Conservation (phyloP, 306 rosid species). For the Ormosia emarginata region DNA sequence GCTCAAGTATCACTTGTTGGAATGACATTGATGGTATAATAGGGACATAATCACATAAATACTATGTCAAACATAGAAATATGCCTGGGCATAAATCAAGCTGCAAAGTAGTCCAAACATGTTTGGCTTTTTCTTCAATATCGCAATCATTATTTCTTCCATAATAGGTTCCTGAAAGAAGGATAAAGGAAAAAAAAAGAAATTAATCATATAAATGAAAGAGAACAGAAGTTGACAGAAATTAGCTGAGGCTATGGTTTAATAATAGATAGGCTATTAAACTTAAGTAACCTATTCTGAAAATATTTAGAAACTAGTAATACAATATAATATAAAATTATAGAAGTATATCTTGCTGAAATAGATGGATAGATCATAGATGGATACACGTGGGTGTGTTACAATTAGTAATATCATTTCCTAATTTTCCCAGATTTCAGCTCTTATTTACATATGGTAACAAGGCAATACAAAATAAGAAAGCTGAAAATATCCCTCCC, state of each 20-base stretch:
- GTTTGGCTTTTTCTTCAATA: conserved; percentile 47
- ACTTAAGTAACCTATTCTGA: background rate
- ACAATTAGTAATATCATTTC: background rate
- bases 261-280: background rate
- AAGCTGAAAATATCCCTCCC: no score
- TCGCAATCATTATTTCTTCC: conserved; percentile 39
- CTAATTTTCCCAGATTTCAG: background rate
- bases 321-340: background rate
- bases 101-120: conserved; percentile 38
- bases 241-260: background rate
- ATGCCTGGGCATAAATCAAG: conserved; percentile 59
- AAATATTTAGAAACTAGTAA: background rate
- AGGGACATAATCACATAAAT: background rate
- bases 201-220: no score
- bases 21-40: no score
- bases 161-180: conserved; percentile 48
- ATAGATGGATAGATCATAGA: background rate
- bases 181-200: no score
- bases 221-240: background rate
- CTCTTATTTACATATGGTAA: background rate
- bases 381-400: background rate
- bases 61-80: conserved; percentile 5
- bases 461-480: background rate
- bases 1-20: no score
- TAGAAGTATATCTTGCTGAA: background rate